These are phyloP conservation scores for Euphorbia tirucalli DNA, from an alignment of 345 rosid genomes.

Conservation along the genomic window DNA sequence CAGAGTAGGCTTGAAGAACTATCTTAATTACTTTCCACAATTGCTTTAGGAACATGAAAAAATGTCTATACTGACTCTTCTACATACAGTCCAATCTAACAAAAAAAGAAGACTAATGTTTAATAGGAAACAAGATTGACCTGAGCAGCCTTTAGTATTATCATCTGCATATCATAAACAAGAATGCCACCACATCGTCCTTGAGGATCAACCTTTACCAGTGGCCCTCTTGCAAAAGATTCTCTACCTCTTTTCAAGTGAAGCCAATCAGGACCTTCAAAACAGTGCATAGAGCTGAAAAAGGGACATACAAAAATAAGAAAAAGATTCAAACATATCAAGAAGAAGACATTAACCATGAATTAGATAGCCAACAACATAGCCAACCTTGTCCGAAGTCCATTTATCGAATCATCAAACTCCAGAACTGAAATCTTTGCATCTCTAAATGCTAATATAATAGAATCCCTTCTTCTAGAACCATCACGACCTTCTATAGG, in stretches of 20 bases:
- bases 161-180: slow-evolving; percentile 94
- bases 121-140: slow-evolving; percentile 42
- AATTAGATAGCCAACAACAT: neutral
- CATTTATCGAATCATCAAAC: slow-evolving; percentile 88
- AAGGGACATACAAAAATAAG: slow-evolving; percentile 9
- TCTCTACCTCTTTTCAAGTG: slow-evolving; percentile 95
- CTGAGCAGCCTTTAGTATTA: slow-evolving; percentile 93
- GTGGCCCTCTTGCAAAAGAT: slow-evolving; percentile 80
- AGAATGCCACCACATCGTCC: slow-evolving; percentile 95
- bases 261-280: slow-evolving; percentile 95
- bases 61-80: neutral
- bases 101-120: neutral
- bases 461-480: slow-evolving; percentile 75
- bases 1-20: slow-evolving; percentile 90
- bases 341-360: neutral
- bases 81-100: neutral
- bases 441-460: slow-evolving; percentile 70
- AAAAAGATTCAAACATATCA: neutral
- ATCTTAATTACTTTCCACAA: slow-evolving; percentile 36
- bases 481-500: slow-evolving; percentile 60
- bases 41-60: neutral
- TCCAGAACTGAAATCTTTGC: slow-evolving; percentile 83
- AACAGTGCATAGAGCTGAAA: slow-evolving; percentile 98
- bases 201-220: slow-evolving; percentile 92
- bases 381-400: slow-evolving; percentile 66